Evolutionary conservation across 768 basidiomycete genomes (phyloP), one percentile per base, ranked within the genome.

Genomic region (Kockovaella imperatae): DNA sequence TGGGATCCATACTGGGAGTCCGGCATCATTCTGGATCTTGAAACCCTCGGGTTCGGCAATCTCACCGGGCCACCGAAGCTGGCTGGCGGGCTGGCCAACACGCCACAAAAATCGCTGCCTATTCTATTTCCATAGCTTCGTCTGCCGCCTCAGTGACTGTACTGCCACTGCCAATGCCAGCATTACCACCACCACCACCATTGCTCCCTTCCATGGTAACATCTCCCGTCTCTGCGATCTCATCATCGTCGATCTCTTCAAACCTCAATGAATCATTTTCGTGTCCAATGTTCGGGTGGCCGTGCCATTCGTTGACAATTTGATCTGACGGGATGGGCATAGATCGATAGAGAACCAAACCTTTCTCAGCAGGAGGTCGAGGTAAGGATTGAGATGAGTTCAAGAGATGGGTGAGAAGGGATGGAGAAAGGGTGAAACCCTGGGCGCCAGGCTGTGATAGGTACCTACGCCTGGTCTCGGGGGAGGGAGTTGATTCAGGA

Each of bases 381-480:
- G 20, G 31, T 14, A 42, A 21, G 7, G 35, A 41, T 15, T 48
- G 44, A 28, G 56, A 56, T n/a, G 51, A 20, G 17, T 62, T 50
- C 28, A 66, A 39, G 11, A 59, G 59, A 47, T 64, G 57, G 3
- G 56, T 60, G 40, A 64, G 48, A 26, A 60, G 45, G 2, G 56
- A 59, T 28, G 66, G 63, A 18, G 57, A 59, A 5, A 66, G 43
- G 25, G 61, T 66, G 50, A 66, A 66, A 1, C 64, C 64, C 29
- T 60, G 45, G 10, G 26, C 31, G 6, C 64, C 64, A 3, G 64
- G 64, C 40, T 66, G 64, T 14, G 50, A 34, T 3, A 66, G 48
- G 39, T 24, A 14, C 35, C 14, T 42, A 23, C 11, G 40, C 24
- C 7, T 44, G 31, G 3, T 49, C 48, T 38, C 29, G 7, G 58